Conservation (phyloP, 2,329 filamentous ascomycete species). For the Hymenotorrendiella dingleyae region DNA sequence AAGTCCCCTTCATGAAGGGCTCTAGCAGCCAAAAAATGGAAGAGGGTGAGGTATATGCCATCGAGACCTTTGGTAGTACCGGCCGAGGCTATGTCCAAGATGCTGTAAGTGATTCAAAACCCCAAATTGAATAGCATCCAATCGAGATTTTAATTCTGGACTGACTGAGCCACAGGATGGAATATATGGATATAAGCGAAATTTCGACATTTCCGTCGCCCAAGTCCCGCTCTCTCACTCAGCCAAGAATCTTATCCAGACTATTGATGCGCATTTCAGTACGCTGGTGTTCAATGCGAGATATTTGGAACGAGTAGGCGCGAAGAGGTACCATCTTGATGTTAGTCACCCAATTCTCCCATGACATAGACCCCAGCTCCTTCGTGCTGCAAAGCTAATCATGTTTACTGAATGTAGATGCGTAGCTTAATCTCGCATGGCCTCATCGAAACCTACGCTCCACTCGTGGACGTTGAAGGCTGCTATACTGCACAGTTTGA, state of each 20-base stretch:
- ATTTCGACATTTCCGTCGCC: conserved; percentile 65
- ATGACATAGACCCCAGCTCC: neutral
- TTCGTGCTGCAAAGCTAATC: no score
- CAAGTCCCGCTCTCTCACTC: conserved; percentile 72
- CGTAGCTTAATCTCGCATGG: conserved; percentile 79
- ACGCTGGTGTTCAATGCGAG: conserved; percentile 85
- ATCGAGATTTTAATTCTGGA: conserved; percentile 8
- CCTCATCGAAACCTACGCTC: conserved; percentile 86
- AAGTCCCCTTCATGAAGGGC: conserved; percentile 87
- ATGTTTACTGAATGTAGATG: conserved; percentile 43
- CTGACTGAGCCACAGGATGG: conserved; percentile 65
- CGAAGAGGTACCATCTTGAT: conserved; percentile 88
- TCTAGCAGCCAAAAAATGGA: conserved; percentile 93
- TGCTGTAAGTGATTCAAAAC: conserved; percentile 51
- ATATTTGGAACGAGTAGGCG: conserved; percentile 83
- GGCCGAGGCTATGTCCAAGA: conserved; percentile 83
- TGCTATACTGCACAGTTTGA: conserved; percentile 93
- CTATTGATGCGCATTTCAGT: conserved; percentile 94
- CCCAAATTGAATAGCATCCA: conserved; percentile 3
- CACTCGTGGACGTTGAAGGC: conserved; percentile 84
- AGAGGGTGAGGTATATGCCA: conserved; percentile 89
- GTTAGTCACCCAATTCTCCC: conserved; percentile 43
- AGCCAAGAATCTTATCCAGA: conserved; percentile 76
- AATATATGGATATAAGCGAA: conserved; percentile 80
- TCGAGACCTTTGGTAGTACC: conserved; percentile 93